Conservation (phyloP, 768 basidiomycete species). For the Chiua virens region DNA sequence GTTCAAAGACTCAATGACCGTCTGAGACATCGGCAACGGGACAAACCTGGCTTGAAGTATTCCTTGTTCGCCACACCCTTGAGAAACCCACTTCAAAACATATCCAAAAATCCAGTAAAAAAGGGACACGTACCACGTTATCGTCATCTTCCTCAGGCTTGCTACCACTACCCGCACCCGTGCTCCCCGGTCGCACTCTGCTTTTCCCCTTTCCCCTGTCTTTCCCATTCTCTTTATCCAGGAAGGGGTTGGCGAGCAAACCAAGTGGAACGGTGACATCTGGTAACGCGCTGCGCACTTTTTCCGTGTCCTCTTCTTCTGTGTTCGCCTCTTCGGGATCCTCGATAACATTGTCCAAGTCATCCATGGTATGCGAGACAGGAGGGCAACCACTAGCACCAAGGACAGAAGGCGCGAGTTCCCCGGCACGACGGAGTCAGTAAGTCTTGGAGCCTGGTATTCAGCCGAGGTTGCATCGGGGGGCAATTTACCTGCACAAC, state of each 20-base stretch:
- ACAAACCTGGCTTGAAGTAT: slow-evolving; percentile 74
- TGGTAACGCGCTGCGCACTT: slow-evolving; percentile 52
- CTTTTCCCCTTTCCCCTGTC: slow-evolving; percentile 39
- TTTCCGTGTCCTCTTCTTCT: slow-evolving; percentile 44
- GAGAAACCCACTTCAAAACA: slow-evolving; percentile 12
- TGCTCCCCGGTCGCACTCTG: slow-evolving; percentile 31
- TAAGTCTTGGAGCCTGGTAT: not conserved
- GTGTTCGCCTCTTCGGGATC: slow-evolving; percentile 32
- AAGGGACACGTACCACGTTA: slow-evolving; percentile 50
- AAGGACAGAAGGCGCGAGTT: not conserved
- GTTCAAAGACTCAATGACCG: not conserved
- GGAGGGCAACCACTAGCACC: not conserved
- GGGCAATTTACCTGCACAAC: not conserved
- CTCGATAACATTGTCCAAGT: slow-evolving; percentile 41
- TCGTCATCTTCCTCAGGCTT: slow-evolving; percentile 57
- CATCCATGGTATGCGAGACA: slow-evolving; percentile 11
- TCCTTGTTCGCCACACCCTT: slow-evolving; percentile 80
- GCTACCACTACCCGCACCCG: slow-evolving; percentile 2
- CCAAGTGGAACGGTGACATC: slow-evolving; percentile 75
- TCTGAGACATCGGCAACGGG: not conserved
- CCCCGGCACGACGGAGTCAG: slow-evolving; percentile 27
- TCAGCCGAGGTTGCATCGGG: not conserved
- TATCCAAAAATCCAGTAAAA: not conserved
- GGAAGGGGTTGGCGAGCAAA: slow-evolving; percentile 67
- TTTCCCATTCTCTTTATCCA: slow-evolving; percentile 53